Base-by-base conservation (phyloP, 495 filamentous ascomycete genomes). In the Aspergillus egyptiacus region DNA sequence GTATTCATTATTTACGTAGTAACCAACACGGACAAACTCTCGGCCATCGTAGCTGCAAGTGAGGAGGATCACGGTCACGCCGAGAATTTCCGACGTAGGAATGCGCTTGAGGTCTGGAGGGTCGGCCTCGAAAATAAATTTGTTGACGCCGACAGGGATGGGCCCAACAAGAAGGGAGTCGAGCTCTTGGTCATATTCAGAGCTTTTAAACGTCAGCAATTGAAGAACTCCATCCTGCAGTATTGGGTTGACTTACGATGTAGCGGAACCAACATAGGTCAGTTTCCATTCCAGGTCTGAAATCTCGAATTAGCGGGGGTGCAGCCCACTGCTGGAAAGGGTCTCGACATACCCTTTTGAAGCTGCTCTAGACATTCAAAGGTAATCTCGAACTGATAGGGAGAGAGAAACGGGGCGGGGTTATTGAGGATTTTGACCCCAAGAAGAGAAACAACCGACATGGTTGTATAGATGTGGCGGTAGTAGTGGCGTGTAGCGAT, bases 1-100 rank as follows among this genome's bases (percentile, higher is more conserved):
- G 65, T 98, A 98, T 64, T 97, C 94, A 57, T 97, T 97, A 73
- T 96, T 98, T 50, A 96, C 91, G 57, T 98, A 98, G 77, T 98
- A 98, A 32, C 93, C 93, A 18, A 98, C 93, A 57, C 93, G 91
- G 31, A 98, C 93, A 58, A 98, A 98, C 66, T 98, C 93, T 58
- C 93, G 79, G 46, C 85, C 83, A 59, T 97, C 93, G 70, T 98
- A 98, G 68, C 88, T 87, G 72, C 94, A 96, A 41, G 88, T 93
- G 51, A 98, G 82, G 32, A 98, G 84, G 55, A 98, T 91, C 50
- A 98, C 93, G 27, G 93, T 98, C 27, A 98, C 93, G 48, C 93
- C 93, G 9, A 98, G 80, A 48, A 98, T 90, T 71, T 98, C 93
- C 56, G 89, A 89, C 51, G 84, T 81, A 19, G 94, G 93, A 59